Base-by-base conservation (phyloP, 208 protist genomes). In the Vickermania ingenoplastis region DNA sequence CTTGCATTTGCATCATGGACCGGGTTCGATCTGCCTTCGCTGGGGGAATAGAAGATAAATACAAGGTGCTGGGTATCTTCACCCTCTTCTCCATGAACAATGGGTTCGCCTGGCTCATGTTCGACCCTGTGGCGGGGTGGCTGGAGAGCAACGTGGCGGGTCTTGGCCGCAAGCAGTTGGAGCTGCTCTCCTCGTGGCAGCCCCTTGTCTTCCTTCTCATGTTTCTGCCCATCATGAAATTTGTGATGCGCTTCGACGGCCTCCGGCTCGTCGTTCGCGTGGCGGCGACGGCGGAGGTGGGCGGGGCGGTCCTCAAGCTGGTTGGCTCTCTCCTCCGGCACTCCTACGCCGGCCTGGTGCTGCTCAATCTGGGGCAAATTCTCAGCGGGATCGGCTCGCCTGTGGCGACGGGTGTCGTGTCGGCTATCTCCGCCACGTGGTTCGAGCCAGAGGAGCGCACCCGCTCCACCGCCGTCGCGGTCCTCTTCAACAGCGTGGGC, bases 61-160 rank as follows among this genome's bases (percentile, higher is more conserved):
- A 90, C 64, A 75, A 61, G 50, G 86, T 81, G 61, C 67, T 93
- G 25, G n/a, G 80, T 53, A 86, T 91, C 53, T 93, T 93, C 60
- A 77, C 83, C 45, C 56, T 91, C 3, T 91, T 93, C 59, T 80
- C 83, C 3, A 76, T 84, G 22, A 90, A 93, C 66, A 90, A 93
- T 77, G 86, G 86, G 3, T 93, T 91, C 53, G 78, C 83, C 0
- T 93, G 86, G 83, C 71, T 93, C 29, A 88, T 91, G 83, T 93
- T 93, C 69, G 86, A 90, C 69, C 86, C 86, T 3, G 81, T 93
- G 22, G 80, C 80, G 3, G 73, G 71, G 25, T 81, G 74, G 72
- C 73, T 91, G 23, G 75, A 89, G 67, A 53, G 63, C 25, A 82
- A 84, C 52, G 66, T 93, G 1, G 49, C 75, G n/a, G 83, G 83